Conservation (phyloP, 495 filamentous ascomycete species). For the Durotheca rogersii region DNA sequence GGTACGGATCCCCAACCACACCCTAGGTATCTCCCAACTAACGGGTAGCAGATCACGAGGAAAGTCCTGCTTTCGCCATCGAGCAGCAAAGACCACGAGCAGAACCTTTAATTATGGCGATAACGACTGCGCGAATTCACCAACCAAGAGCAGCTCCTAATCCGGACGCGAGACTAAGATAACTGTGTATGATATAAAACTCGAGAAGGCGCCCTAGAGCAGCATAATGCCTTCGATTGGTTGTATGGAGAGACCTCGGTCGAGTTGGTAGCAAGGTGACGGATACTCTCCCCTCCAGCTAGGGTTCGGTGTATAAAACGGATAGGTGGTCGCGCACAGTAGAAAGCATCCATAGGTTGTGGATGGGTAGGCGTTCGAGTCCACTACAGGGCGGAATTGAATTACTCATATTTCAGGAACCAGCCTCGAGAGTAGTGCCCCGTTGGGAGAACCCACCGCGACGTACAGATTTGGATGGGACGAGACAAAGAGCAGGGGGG, state of each 20-base stretch:
- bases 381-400: slow-evolving; percentile 29
- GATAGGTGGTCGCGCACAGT: slow-evolving; percentile 34
- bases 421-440: too few species aligned
- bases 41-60: slow-evolving; percentile 52
- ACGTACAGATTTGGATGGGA: too few species aligned
- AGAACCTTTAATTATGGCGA: slow-evolving; percentile 16
- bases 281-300: slow-evolving; percentile 39
- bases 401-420: slow-evolving; percentile 23
- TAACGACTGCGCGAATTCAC: slow-evolving; percentile 1
- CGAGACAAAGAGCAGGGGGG: too few species aligned
- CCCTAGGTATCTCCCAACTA: slow-evolving; percentile 14
- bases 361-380: slow-evolving; percentile 38
- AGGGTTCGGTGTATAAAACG: slow-evolving; percentile 35
- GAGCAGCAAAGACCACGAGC: slow-evolving; percentile 10
- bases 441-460: too few species aligned
- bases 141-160: slow-evolving; percentile 7
- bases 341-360: slow-evolving; percentile 32
- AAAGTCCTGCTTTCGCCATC: slow-evolving; percentile 55
- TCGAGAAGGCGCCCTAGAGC: slow-evolving; percentile 20
- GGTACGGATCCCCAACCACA: slow-evolving; percentile 55
- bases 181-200: slow-evolving; percentile 33
- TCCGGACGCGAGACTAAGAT: slow-evolving; percentile 1
- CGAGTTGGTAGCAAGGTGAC: slow-evolving; percentile 25
- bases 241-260: slow-evolving; percentile 10
- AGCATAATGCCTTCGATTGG: slow-evolving; percentile 19